Evolutionary conservation across 352 stramenopile genomes (phyloP), one percentile per base, ranked within the genome.

Genomic region (Pilasporangium apinafurcum): DNA sequence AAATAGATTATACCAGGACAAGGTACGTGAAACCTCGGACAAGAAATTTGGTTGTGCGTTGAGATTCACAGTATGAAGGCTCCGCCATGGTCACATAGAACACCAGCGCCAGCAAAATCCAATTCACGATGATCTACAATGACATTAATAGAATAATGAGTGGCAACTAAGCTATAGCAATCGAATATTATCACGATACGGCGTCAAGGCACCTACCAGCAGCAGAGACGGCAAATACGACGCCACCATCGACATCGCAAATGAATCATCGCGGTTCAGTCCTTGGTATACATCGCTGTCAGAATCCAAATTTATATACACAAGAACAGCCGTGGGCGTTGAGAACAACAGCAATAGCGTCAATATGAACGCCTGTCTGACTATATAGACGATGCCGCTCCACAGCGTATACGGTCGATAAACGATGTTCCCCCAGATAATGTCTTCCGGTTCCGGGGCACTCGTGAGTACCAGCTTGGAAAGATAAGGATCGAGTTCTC

Each of bases 271-370:
- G 20, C 44, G 48, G 50, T 72, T 59, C 4, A 89, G 43, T 17
- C 59, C 54, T 8, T 48, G 41, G 51, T 90, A 90, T 25, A 92
- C 41, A 24, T 51, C 52, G 31, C 77, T 90, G 33, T 55, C 59
- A n/a, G 68, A 68, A 48, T 89, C 75, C 8, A 92, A 56, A 37
- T 86, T 86, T 45, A 92, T 70, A 54, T 86, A 92, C 49, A 92
- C 77, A 43, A 89, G 70, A 46, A 92, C 75, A 5, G 77, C 75
- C 1, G 75, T 87, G 0, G 80, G 77, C 20, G 77, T 87, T 22
- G 77, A 90, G 37, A 90, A 88, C 13, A 92, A 39, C 26, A 87
- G 44, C 22, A 92, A 40, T 24, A 92, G 48, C 18, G 45, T 42
- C 10, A 88, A 37, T 18, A 76, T 89, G 4, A 56, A 48, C 4